Conservation (phyloP, 2,329 filamentous ascomycete genomes). For the Trichoderma semiorbis region DNA sequence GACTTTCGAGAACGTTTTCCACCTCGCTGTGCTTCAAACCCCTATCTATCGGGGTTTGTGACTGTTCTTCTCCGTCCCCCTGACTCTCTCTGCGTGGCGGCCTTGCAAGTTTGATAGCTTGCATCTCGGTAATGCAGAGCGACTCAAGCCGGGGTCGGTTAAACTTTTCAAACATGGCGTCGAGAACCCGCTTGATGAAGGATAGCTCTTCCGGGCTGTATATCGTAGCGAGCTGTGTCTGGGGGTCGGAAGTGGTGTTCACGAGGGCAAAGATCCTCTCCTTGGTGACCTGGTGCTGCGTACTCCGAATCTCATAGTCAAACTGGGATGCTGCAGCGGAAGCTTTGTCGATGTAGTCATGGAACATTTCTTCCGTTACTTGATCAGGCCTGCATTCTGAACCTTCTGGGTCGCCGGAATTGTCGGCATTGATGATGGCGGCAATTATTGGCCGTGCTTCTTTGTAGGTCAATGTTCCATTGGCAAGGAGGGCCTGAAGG, state of each 20-base stretch:
- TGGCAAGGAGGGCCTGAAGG: slow-evolving; percentile 80
- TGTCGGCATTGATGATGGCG: slow-evolving; percentile 63
- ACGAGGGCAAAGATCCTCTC: slow-evolving; percentile 77
- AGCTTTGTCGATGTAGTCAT: slow-evolving; percentile 64
- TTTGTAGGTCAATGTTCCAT: slow-evolving; percentile 70
- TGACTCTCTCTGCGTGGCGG: slow-evolving; percentile 41
- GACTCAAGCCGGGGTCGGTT: slow-evolving; percentile 79
- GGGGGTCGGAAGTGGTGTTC: slow-evolving; percentile 79
- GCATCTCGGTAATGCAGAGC: slow-evolving; percentile 75
- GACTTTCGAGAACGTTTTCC: slow-evolving; percentile 63
- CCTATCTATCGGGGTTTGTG: slow-evolving; percentile 40
- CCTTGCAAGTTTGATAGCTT: slow-evolving; percentile 68
- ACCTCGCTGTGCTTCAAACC: slow-evolving; percentile 75
- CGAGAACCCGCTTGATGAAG: slow-evolving; percentile 82
- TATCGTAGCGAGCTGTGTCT: slow-evolving; percentile 83
- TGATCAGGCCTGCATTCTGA: slow-evolving; percentile 53
- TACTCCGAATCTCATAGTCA: slow-evolving; percentile 82
- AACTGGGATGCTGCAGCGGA: slow-evolving; percentile 72
- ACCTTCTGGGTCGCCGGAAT: slow-evolving; percentile 31
- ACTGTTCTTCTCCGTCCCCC: slow-evolving; percentile 31
- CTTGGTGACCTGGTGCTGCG: slow-evolving; percentile 63
- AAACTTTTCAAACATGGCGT: slow-evolving; percentile 86
- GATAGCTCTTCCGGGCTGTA: slow-evolving; percentile 80
- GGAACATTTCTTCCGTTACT: slow-evolving; percentile 65
- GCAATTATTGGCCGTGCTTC: slow-evolving; percentile 74